Evolutionary conservation across 495 filamentous ascomycete genomes (phyloP), one percentile per base, ranked within the genome.

Genomic region (Aspergillus bertholletiae): DNA sequence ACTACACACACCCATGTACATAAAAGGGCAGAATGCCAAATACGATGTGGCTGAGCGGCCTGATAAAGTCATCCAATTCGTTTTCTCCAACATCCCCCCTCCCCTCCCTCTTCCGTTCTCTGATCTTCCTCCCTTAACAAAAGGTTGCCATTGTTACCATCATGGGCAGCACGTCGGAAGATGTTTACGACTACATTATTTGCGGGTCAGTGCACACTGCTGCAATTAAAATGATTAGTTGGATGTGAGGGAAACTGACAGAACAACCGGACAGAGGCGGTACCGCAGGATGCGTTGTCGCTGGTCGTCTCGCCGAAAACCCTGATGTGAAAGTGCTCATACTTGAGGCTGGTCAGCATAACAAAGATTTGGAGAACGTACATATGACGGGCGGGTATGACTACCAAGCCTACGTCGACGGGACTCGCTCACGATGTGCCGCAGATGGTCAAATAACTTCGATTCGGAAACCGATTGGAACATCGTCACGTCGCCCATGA

Each of bases 241-340:
- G 9, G 8, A 7, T 26, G 17, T 24, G 35, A 46, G 18, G 9
- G 7, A 23, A 24, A 21, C 23, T 27, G 13, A 43, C 8, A 15
- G 43, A 11, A 17, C 30, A 4, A 1, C 5, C 20, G 20, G 44
- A n/a, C 23, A 81, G 80, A 17, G 84, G 84, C 35, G 85, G 84
- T 11, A 86, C 84, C 0, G 76, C 83, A 3, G 84, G 84, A 12
- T 76, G 73, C 51, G 80, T 80, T 5, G 72, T 87, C 13, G 85
- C 84, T n/a, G 79, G 74, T 13, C 79, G 85, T 24, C 74, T 88
- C 8, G 83, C 84, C 6, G 78, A 80, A 40, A 82, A 83, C 15
- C 72, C 76, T 0, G 67, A 74, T 12, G 63, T 82, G 20, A 72
- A 58, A 5, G 67, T 87, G 30, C 70, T 86, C 8, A 65, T 85